Evolutionary conservation across 108 stramenopile genomes (phyloP), one percentile per base, ranked within the genome.

Genomic region (Cyclotella sp.): DNA sequence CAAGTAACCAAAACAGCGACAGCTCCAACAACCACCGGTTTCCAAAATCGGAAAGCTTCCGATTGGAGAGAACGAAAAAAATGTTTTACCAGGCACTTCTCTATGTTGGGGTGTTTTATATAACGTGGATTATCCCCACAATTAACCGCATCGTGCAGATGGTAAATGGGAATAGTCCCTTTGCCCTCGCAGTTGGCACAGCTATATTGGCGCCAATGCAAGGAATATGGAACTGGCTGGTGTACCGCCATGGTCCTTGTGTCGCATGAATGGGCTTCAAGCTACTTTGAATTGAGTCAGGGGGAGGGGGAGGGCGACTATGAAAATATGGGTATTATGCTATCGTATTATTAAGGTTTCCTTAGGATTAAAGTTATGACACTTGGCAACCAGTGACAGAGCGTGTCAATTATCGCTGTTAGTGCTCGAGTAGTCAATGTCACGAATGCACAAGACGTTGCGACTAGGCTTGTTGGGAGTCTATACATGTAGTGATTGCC

Each of bases 31-130:
- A 9, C 0, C 30, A 49, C 10, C 11, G 10, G 24, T 28, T 41
- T 18, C 29, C 46, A 21, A 59, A 45, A 21, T 6, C 8, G 22
- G 43, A 72, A 22, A 60, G 43, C 21, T 16, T 60, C 39, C 24
- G 44, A 9, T 26, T 59, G 22, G 70, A 72, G 45, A 18, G 70
- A 28, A 43, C 70, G 8, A 46, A 29, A 14, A 44, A 75, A 52
- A 71, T 75, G 55, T 58, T 71, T n/a, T 27, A 45, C 9, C 79
- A 79, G 43, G 69, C 70, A 57, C 39, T 79, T 0, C 54, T 68
- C 6, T 79, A 79, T 59, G 63, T 79, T 10, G 66, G 73, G 79
- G 73, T 71, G 11, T 79, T 79, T 41, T 79, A 75, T 49, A 12
- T 79, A 15, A 75, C 66, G 18, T 79, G 55, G 66, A 9, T 44